A percentile compares a stretch with the other conserved stretches of the same genome.
Conservation (phyloP, 2,329 filamentous ascomycete species). For the Diplodia mutila region DNA sequence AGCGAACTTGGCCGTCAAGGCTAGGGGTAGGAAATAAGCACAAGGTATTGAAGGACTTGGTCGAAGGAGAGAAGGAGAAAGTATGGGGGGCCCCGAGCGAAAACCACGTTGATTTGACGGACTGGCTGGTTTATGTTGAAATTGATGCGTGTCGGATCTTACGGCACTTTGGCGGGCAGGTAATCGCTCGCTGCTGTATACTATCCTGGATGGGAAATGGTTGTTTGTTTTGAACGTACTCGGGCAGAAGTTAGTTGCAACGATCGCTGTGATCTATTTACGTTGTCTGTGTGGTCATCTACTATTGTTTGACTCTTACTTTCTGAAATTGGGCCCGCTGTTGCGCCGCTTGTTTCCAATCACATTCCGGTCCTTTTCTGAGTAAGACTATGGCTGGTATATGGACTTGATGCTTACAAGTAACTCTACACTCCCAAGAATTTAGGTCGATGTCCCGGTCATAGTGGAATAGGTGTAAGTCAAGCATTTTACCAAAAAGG, state of each 20-base stretch:
- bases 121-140: not conserved
- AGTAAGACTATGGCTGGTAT: too few relatives aligned
- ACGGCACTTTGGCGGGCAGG: not conserved
- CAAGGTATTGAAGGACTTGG: not conserved
- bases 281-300: too few relatives aligned
- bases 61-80: not conserved
- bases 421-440: too few relatives aligned
- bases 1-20: conserved; percentile 59
- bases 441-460: too few relatives aligned
- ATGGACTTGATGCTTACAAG: too few relatives aligned
- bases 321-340: too few relatives aligned
- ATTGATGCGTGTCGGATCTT: not conserved
- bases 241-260: not conserved
- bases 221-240: not conserved
- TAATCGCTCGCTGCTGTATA: conserved; percentile 1
- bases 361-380: too few relatives aligned
- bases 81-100: not conserved
- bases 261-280: not conserved
- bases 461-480: too few relatives aligned
- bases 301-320: too few relatives aligned
- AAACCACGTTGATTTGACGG: not conserved
- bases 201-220: not conserved
- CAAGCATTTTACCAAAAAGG: too few relatives aligned
- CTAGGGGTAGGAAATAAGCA: not conserved
- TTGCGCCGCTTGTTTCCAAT: too few relatives aligned